Evolutionary conservation across 352 stramenopile genomes (phyloP).

Genomic region (Phytophthora multivora): DNA sequence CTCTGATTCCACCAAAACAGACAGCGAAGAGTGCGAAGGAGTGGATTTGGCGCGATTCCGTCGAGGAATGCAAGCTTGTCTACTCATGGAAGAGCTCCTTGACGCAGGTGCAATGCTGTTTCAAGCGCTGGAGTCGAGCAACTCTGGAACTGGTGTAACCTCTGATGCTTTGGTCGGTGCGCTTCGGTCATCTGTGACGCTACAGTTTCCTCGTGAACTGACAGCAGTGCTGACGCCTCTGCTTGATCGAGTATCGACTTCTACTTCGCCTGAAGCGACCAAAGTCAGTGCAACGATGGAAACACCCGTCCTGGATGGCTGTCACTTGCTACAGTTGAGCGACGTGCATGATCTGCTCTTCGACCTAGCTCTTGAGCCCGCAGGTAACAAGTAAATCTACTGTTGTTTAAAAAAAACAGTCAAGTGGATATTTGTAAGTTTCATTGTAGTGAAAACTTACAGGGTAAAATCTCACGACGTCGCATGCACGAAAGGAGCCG

Average conservation of each 20-base stretch:
- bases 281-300: not conserved
- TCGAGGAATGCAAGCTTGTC: conserved; percentile 24
- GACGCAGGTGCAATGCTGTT: conserved; percentile 23
- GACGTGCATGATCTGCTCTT: conserved; percentile 22
- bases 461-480: not conserved
- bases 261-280: not conserved
- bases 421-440: too few relatives aligned
- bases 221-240: conserved; percentile 5
- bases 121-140: conserved; percentile 16
- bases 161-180: conserved; percentile 8
- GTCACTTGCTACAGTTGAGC: conserved; percentile 15
- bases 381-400: too few relatives aligned
- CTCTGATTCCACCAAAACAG: not conserved
- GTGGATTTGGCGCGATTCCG: conserved; percentile 24
- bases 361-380: conserved; percentile 3
- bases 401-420: too few relatives aligned
- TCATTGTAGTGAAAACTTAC: too few relatives aligned
- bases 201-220: conserved; percentile 24
- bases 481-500: conserved; percentile 16
- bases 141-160: not conserved
- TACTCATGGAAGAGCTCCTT: conserved; percentile 28
- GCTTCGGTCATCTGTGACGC: conserved; percentile 16
- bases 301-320: not conserved
- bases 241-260: not conserved
- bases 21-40: conserved; percentile 3